Conservation (phyloP, 768 basidiomycete species). For the Panus rudis region DNA sequence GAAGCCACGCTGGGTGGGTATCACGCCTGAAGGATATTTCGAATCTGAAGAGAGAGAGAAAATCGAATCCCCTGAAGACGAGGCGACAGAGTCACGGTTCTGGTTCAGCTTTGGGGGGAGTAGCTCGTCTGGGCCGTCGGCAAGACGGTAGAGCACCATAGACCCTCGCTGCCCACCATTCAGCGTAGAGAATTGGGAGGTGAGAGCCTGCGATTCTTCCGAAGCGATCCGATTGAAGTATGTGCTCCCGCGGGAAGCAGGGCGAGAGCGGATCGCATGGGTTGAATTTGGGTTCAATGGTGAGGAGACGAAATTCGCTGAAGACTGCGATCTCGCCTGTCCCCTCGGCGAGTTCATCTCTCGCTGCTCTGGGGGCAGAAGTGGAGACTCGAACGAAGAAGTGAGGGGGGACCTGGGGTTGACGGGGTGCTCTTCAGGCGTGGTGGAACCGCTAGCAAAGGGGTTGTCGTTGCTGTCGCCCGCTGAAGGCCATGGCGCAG, state of each 20-base stretch:
- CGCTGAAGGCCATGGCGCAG: conserved; percentile 10
- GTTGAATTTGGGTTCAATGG: conserved; percentile 42
- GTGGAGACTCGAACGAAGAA: conserved; percentile 24
- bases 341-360: conserved; percentile 11
- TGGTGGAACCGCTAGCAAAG: conserved; percentile 8
- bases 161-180: conserved; percentile 36
- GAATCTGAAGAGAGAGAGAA: conserved; percentile 46
- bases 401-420: conserved; percentile 18
- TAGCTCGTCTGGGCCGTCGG: conserved; percentile 27
- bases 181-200: conserved; percentile 25
- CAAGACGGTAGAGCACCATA: conserved; percentile 64
- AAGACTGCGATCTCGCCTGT: conserved; percentile 18
- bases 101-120: conserved; percentile 24
- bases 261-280: conserved; percentile 29
- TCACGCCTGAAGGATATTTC: conserved; percentile 51
- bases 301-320: conserved; percentile 38
- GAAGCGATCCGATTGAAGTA: conserved; percentile 37
- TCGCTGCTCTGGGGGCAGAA: conserved; percentile 17
- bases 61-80: conserved; percentile 45
- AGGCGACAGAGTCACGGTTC: conserved; percentile 38
- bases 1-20: conserved; percentile 29
- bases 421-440: conserved; percentile 6
- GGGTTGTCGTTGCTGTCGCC: conserved; percentile 4
- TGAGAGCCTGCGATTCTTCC: conserved; percentile 37
- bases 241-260: conserved; percentile 34